Conservation (phyloP, 2,329 filamentous ascomycete species). For the Sporothrix variecibatus region DNA sequence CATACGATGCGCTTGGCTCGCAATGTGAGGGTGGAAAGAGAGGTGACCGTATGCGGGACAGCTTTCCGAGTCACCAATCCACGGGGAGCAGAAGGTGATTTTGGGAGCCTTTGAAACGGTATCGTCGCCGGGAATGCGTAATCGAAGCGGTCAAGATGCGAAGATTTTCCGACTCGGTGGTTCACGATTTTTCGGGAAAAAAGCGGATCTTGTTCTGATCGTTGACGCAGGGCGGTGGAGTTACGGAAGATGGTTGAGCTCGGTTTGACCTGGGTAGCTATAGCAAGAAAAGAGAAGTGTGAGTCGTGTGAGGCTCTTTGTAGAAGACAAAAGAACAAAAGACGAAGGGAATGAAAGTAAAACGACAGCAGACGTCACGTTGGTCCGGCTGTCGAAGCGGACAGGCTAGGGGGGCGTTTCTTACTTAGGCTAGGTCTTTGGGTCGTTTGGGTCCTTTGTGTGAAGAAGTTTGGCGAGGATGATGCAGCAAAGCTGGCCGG, state of each 20-base stretch:
- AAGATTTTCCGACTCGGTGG: conserved; percentile 15
- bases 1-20: conserved; percentile 56
- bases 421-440: conserved; percentile 19
- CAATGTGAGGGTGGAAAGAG: conserved; percentile 27
- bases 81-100: background rate
- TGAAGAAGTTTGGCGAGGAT: background rate
- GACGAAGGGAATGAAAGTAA: background rate
- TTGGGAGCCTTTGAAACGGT: background rate
- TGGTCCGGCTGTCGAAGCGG: background rate
- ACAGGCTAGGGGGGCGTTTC: background rate
- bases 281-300: background rate
- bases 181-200: conserved; percentile 5
- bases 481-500: background rate
- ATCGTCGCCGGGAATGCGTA: conserved; percentile 26
- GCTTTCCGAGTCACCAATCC: conserved; percentile 29
- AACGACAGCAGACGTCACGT: background rate
- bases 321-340: background rate
- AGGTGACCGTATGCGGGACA: conserved; percentile 28
- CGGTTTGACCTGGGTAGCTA: background rate
- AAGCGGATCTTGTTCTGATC: background rate
- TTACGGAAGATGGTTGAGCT: background rate
- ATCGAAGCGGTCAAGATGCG: background rate
- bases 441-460: background rate
- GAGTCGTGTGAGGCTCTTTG: conserved; percentile 12
- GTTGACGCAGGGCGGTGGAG: conserved; percentile 6